Evolutionary conservation across 768 basidiomycete genomes (phyloP), one percentile per base, ranked within the genome.

Genomic region (Trametopsis cervina): DNA sequence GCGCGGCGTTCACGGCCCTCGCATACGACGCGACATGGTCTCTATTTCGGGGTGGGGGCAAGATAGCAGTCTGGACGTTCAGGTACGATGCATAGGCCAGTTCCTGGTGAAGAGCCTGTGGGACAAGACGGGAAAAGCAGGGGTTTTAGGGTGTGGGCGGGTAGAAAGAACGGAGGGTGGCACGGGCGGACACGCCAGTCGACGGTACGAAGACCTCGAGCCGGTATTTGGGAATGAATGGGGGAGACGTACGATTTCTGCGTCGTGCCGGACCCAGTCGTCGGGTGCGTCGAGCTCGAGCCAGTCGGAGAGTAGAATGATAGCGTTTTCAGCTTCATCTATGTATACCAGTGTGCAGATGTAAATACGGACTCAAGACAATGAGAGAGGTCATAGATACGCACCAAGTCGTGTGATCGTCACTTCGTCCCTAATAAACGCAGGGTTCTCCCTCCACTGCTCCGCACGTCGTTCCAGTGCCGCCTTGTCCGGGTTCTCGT

Each of bases 221-320:
- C 36, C 20, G 51, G 2, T 12, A n/a, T 13, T n/a, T 40, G 42
- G 37, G 47, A 26, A 35, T 51, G 15, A 45, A 11, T 25, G 39
- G 44, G n/a, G 38, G 37, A 44, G 40, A 74, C 86, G 67, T 64
- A 93, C 93, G 46, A 95, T 87, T 68, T 95, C 96, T 39, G 92
- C 86, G 61, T 99, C 96, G 58, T 95, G 90, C 39, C 96, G 80
- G 46, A 98, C 83, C 75, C 94, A 91, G 58, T 92, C 90, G 65
- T 97, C 93, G 0, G 78, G 69, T 6, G 90, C 84, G 66, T 99
- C 96, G 33, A 99, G 73, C 63, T 96, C 91, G 2, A 99, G 74
- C 96, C 96, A 99, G 47, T 94, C 89, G 2, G 93, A 92, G 6
- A 88, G 74, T 63, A 96, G 77, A 4, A 74, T 84, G 12, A 89